Base-by-base conservation (phyloP, 2,329 filamentous ascomycete genomes). In the Phialophora verrucosa region DNA sequence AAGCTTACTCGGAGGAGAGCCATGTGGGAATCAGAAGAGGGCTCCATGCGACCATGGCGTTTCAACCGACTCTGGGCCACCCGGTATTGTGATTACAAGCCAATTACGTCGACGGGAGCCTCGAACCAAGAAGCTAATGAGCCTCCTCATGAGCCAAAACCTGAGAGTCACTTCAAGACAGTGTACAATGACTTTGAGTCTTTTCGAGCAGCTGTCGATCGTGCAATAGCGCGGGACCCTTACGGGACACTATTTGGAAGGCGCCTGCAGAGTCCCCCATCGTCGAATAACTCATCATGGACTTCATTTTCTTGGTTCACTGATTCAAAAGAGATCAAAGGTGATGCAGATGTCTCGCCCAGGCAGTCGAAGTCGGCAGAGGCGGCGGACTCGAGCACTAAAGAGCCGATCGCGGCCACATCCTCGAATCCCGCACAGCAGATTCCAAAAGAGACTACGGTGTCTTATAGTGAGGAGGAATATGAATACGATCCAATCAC, bases 401-500 rank as follows among this genome's bases (percentile, higher is more conserved):
- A 51, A 14, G 49, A 49, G 25, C 8, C 14, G 23, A 32, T 25
- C 8, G 47, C 51, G 17, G 6, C 63, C 14, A 53, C 63, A 23
- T 47, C 50, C 17, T 12, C 55, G 11, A 20, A 14, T 31, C 29
- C 35, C 29, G 31, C 50, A 17, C 10, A 27, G 29, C 49, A 47
- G 38, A 29, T 23, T 31, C 35, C 23, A 12, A 59, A 35, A 32
- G 38, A 56, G 51, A 38, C 44, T 6, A 44, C 53, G 2, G 44
- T 14, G 44, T 29, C 63, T 49, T 29, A 27, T 27, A 58, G 49
- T 12, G 56, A 64, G 29, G 64, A 65, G 29, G 60, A 69, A 53
- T 74, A 76, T 64, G 73, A 76, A 58, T 81, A 80, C 67, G 80
- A 82, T 49, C 79, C 79, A 8, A 78, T 82, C 38, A 78, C 75